Base-by-base conservation (phyloP, 2,329 filamentous ascomycete species). In the Biscogniauxia mediterranea region DNA sequence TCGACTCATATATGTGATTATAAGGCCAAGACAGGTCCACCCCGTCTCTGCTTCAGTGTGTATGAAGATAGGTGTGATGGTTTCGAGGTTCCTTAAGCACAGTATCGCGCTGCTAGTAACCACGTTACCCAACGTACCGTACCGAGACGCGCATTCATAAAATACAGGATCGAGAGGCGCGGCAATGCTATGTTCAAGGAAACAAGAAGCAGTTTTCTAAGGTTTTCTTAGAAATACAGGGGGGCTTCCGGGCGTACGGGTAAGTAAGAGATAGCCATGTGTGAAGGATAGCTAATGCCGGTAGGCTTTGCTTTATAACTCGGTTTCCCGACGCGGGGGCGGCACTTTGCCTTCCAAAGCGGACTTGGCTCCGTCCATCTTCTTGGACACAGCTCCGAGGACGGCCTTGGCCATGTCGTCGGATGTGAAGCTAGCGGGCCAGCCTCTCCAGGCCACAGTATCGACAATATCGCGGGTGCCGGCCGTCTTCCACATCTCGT, bases 341-440 rank as follows among this genome's bases (percentile, higher is more conserved):
- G 61, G 59, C 21, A 60, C 61, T 7, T 51, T 66, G 8, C 67
- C 67, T 1, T 23, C 67, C 2, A 70, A 56, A 8, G 65, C 65
- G 19, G 63, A 53, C 64, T 68, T 69, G 55, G 63, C 67, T 0
- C 59, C 62, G 52, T 70, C 68, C 68, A 70, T 65, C 64, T 67
- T 68, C 64, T 68, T 68, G 8, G 61, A 65, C 49, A 68, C 63
- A 19, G 67, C 64, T 15, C 66, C 67, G 6, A 68, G 32, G 25
- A 68, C 57, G 1, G 64, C 67, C 61, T 70, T 68, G 5, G 64
- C 67, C 67, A 69, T 69, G 54, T 68, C 67, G 51, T 69, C 67
- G 20, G 66, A 57, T 15, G 59, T 59, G 46, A 68, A 68, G 54
- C 60, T 60, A 3, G 62, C 66, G 9, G 64, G 66, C 68, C 64